These are phyloP conservation scores for Eucalyptus curtisii DNA, from an alignment of 345 rosid species.

Conservation along the genomic window DNA sequence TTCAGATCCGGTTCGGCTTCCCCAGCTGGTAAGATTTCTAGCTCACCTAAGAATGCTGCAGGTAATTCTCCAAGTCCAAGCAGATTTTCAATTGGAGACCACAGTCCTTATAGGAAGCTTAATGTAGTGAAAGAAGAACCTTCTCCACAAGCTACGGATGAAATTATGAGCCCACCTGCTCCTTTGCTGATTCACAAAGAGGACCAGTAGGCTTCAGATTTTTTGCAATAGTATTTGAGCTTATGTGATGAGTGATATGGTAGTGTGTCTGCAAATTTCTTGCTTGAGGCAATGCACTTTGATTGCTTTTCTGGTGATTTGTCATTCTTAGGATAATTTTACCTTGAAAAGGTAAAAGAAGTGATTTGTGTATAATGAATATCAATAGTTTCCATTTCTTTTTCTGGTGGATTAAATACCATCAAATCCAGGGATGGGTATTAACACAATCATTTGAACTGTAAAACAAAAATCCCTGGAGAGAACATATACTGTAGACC, in stretches of 20 bases:
- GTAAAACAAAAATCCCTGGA: not conserved
- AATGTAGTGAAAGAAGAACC: slow-evolving; percentile 30
- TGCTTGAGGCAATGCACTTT: not conserved
- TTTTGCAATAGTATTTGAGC: not conserved
- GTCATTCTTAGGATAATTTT: not conserved
- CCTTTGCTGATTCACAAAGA: slow-evolving; percentile 43
- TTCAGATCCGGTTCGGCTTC: slow-evolving; percentile 20
- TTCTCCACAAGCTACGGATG: slow-evolving; percentile 18
- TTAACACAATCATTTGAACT: not conserved
- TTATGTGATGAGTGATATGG: not conserved
- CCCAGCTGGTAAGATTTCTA: slow-evolving; percentile 5
- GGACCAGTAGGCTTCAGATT: slow-evolving; percentile 1
- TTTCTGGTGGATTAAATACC: not conserved
- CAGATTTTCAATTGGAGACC: slow-evolving; percentile 23
- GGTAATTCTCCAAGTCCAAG: slow-evolving; percentile 35
- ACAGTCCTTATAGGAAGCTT: slow-evolving; percentile 33
- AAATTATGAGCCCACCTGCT: slow-evolving; percentile 56
- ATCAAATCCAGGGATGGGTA: not conserved
- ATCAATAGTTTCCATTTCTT: not conserved
- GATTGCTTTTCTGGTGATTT: not conserved
- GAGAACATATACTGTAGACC: not conserved
- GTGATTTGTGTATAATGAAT: not conserved
- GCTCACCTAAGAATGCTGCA: slow-evolving; percentile 9
- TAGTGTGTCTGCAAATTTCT: not conserved
- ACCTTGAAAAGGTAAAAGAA: not conserved